Percentiles rank a stretch among this genome's conserved stretches.
Conservation (phyloP, 2,329 filamentous ascomycete species). For the Penicillium sp. region DNA sequence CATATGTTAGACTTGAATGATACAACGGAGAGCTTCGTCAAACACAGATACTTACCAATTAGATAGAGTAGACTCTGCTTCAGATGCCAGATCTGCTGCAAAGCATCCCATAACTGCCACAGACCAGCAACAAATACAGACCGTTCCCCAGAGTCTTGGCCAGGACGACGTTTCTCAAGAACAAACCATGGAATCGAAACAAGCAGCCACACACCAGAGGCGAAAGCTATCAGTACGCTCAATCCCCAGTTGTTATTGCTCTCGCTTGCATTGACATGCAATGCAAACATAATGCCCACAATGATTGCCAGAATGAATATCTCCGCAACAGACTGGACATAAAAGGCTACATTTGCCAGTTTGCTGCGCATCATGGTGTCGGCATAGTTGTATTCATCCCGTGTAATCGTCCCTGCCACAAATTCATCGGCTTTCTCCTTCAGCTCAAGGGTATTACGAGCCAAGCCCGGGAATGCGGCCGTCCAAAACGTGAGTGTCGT, state of each 20-base stretch:
- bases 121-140: conserved; percentile 56
- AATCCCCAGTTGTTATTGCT: conserved; percentile 65
- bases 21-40: not conserved
- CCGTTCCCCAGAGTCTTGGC: conserved; percentile 50
- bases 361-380: conserved; percentile 63
- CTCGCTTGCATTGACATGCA: conserved; percentile 57
- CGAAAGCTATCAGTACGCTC: conserved; percentile 62
- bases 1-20: not conserved
- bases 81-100: conserved; percentile 59
- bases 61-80: conserved; percentile 65
- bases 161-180: conserved; percentile 61
- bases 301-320: conserved; percentile 62
- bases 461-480: conserved; percentile 58
- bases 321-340: conserved; percentile 60
- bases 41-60: conserved; percentile 43
- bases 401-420: conserved; percentile 51
- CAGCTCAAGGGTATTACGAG: conserved; percentile 52
- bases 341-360: conserved; percentile 62
- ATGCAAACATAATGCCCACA: conserved; percentile 60
- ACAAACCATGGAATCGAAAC: conserved; percentile 65
- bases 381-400: conserved; percentile 57
- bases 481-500: conserved; percentile 67
- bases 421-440: conserved; percentile 50
- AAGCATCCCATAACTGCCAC: conserved; percentile 58
- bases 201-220: conserved; percentile 60